Evolutionary conservation across 306 rosid species (phyloP), one percentile per base, ranked within the genome.

Genomic region (Acacia acuminata): DNA sequence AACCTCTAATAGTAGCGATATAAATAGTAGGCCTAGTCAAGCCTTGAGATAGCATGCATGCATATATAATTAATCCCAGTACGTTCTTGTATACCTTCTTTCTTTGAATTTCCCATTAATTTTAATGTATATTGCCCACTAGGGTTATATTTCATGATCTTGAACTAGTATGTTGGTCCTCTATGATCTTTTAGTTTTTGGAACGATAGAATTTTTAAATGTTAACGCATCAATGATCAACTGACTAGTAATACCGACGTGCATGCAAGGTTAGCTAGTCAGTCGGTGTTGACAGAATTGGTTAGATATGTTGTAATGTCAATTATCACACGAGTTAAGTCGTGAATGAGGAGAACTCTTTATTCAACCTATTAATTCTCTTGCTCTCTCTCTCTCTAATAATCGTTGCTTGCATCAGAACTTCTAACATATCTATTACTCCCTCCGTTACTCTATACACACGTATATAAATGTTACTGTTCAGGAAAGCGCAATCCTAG

Each of bases 1-100:
- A 2, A 86, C 91, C 58, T 42, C 86, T 11, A 79, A 73, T 47
- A 64, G 27, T 43, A 42, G 27, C 50, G 42, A 81, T 64, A 83
- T 84, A 25, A 56, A 85, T 51, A 56, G 79, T n/a, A 69, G 34
- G 40, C 90, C 92, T 48, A 45, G 86, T 27, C 79, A 84, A 24
- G 44, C 79, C 5, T 89, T 89, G 34, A 90, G 94, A 84, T 93
- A 87, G 88, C 70, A 74, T 0, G 36, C 19, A n/a, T 58, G 30
- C n/a, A n/a, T 20, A 56, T 68, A 68, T 60, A 8, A 16, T 56
- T 43, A 8, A 16, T 56, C 44, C 27, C 27, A 22, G 7, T 14
- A 50, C 40, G 50, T 8, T 63, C 13, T 32, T 40, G 47, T 66
- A 38, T 38, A 11, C 34, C 53, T 22, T 15, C 55, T 24, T 50